phyloP scores from a whole-genome alignment of 176 grass and related monocot genomes.

The Aegilops sharonensis region DNA sequence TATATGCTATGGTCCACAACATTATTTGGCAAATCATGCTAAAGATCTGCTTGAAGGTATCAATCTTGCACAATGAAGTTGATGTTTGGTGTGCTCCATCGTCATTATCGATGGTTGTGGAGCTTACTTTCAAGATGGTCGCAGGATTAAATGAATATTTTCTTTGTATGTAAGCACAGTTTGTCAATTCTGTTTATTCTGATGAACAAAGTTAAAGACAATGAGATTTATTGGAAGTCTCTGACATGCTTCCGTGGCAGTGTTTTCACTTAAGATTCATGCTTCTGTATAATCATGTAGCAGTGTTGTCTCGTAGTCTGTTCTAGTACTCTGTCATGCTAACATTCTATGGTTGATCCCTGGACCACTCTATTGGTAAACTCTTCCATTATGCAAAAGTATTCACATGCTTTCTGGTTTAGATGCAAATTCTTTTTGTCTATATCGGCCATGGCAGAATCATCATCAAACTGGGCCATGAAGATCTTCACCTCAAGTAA shows the following conservation, averaged over 20 bases:
- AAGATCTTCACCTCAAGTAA: slow-evolving; percentile 6
- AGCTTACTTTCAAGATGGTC: slow-evolving; percentile 27
- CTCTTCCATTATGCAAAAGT: neutral
- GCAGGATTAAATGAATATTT: neutral
- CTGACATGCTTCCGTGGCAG: neutral
- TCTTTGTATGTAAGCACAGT: neutral
- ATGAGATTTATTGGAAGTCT: neutral
- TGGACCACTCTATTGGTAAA: neutral
- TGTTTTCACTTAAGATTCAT: neutral
- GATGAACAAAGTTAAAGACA: slow-evolving; percentile 17
- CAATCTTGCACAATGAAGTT: slow-evolving; percentile 16
- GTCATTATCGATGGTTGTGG: neutral
- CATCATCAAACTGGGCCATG: neutral
- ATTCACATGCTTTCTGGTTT: slow-evolving; percentile 4
- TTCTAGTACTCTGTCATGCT: neutral
- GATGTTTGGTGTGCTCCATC: neutral
- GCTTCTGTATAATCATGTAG: neutral
- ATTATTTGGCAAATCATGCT: slow-evolving; percentile 46
- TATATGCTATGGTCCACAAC: slow-evolving; percentile 64
- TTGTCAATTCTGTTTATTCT: slow-evolving; percentile 26
- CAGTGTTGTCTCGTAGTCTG: neutral
- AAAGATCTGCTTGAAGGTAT: slow-evolving; percentile 51
- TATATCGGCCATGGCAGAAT: neutral
- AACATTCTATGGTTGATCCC: neutral
- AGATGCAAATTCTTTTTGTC: neutral